Conservation (phyloP, 2,329 filamentous ascomycete genomes). For the Fusarium xyrophilum region DNA sequence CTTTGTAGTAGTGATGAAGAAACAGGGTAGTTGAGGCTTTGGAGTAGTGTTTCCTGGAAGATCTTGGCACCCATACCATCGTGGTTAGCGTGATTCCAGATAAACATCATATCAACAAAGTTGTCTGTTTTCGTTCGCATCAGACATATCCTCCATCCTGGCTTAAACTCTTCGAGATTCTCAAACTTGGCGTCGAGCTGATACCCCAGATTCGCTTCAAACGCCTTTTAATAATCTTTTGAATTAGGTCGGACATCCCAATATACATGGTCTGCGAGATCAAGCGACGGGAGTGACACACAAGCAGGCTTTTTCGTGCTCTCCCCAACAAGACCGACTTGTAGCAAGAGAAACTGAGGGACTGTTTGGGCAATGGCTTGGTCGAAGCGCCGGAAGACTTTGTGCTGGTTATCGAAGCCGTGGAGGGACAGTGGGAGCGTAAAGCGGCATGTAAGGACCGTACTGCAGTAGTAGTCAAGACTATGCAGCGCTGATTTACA, state of each 20-base stretch:
- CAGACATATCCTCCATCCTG: background rate
- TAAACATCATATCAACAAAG: conserved; percentile 6
- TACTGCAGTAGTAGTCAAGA: background rate
- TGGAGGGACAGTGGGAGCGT: background rate
- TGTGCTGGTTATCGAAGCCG: background rate
- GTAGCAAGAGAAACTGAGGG: background rate
- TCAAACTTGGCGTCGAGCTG: conserved; percentile 8
- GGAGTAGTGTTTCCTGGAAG: background rate
- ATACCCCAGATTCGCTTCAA: background rate
- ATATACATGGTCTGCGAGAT: conserved; percentile 1
- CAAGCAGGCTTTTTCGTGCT: background rate
- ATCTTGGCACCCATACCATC: conserved; percentile 3
- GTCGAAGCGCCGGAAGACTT: background rate
- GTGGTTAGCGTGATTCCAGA: background rate
- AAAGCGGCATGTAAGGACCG: background rate
- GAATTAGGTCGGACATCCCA: background rate
- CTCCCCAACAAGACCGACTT: background rate
- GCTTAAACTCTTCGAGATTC: background rate
- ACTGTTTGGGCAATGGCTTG: background rate
- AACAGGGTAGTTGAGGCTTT: background rate
- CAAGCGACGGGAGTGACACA: background rate
- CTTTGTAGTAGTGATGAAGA: background rate
- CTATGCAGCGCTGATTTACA: conserved; percentile 5
- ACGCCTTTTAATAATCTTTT: background rate
- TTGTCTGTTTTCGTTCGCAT: background rate